Conservation (phyloP, 73 alveolate genomes). For the Uronychia binucleata region DNA sequence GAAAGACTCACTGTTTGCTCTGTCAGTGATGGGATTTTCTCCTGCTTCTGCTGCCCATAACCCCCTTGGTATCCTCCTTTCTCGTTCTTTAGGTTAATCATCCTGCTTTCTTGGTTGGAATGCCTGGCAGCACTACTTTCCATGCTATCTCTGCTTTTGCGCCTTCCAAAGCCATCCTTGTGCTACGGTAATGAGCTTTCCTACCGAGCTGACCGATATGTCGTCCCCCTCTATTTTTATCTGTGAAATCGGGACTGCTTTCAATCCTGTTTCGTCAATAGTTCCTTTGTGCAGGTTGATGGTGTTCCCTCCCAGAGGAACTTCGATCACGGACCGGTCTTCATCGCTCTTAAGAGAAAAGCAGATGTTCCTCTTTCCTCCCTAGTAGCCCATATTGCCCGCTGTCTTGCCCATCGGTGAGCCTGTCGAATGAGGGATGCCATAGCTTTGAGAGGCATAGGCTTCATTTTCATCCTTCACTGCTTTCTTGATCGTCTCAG, state of each 20-base stretch:
- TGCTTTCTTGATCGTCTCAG: constrained; percentile 42
- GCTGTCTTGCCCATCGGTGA: no score
- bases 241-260: not conserved
- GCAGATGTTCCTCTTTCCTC: constrained; percentile 3
- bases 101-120: no score
- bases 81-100: no score
- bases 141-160: no score
- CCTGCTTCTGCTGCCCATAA: not conserved
- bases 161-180: no score
- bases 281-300: not conserved
- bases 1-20: constrained; percentile 25
- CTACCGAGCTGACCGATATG: not conserved
- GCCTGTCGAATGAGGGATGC: no score
- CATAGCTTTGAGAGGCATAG: no score
- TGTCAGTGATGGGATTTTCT: constrained; percentile 17
- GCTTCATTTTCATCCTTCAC: constrained; percentile 1
- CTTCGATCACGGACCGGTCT: constrained; percentile 6
- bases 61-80: no score
- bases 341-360: constrained; percentile 25
- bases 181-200: no score
- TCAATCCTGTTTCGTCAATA: not conserved
- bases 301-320: constrained; percentile 15
- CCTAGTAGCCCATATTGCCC: no score
- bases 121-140: no score
- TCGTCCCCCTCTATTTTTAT: not conserved